Percentiles rank a stretch among this genome's conserved stretches.
These are phyloP conservation scores for Spatholobus suberectus DNA, from an alignment of 306 rosid species.

Conservation along the genomic window DNA sequence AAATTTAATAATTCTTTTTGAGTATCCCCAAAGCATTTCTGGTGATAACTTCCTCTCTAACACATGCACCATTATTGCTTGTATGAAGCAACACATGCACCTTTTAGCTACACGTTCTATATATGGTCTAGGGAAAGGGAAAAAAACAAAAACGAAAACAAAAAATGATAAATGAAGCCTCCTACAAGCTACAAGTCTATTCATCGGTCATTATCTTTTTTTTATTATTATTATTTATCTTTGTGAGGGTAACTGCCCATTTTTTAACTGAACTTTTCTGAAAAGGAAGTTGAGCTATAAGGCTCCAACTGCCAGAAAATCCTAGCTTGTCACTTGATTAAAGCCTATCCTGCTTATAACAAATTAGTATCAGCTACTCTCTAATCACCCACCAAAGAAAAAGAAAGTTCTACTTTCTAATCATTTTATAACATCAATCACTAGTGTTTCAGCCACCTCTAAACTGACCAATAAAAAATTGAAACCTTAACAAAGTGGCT, in stretches of 20 bases:
- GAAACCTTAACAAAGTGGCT: slow-evolving; percentile 51
- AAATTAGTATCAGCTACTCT: slow-evolving; percentile 47
- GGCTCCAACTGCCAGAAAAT: slow-evolving; percentile 51
- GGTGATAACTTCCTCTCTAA: slow-evolving; percentile 64
- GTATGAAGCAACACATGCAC: slow-evolving; percentile 68
- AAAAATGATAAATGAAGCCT: background rate
- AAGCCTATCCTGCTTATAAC: slow-evolving; percentile 52
- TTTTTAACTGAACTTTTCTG: slow-evolving; percentile 35
- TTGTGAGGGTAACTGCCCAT: slow-evolving; percentile 25
- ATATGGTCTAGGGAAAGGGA: slow-evolving; percentile 15
- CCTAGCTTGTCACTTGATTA: slow-evolving; percentile 54
- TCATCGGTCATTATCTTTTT: background rate
- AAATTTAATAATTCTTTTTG: slow-evolving; percentile 60
- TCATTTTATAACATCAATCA: slow-evolving; percentile 49
- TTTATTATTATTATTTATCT: background rate
- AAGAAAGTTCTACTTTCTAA: slow-evolving; percentile 55
- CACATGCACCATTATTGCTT: slow-evolving; percentile 73
- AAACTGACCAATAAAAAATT: slow-evolving; percentile 46
- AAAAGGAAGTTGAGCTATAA: slow-evolving; percentile 43
- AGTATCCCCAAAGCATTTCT: slow-evolving; percentile 79
- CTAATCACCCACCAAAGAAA: slow-evolving; percentile 54
- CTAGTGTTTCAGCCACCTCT: slow-evolving; percentile 49
- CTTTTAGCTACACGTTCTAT: slow-evolving; percentile 53
- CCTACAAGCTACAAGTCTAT: slow-evolving; percentile 34
- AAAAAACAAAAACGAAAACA: background rate